phyloP scores from a whole-genome alignment of 495 filamentous ascomycete genomes.

The Penicillium manginii region DNA sequence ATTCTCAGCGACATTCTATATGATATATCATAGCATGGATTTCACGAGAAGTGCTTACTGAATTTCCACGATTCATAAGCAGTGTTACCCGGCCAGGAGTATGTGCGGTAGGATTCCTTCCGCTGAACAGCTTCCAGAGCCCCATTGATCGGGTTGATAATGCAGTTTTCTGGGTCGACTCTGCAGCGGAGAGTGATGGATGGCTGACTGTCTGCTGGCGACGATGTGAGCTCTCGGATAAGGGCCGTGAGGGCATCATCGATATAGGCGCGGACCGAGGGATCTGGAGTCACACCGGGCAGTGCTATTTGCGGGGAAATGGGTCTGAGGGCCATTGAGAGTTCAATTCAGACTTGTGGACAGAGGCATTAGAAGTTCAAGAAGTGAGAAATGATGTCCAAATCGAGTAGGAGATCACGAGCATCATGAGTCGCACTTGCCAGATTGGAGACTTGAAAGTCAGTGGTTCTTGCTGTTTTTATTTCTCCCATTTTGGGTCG shows the following conservation, averaged over 20 bases:
- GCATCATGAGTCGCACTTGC: not conserved
- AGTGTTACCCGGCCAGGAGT: slow-evolving; percentile 62
- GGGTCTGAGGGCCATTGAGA: slow-evolving; percentile 15
- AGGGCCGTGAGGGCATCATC: slow-evolving; percentile 32
- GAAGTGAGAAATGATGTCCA: not conserved
- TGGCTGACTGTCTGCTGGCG: slow-evolving; percentile 30
- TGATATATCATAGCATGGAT: too few relatives aligned
- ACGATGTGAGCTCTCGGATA: slow-evolving; percentile 30
- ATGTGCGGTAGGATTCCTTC: slow-evolving; percentile 28
- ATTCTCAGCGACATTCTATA: not conserved
- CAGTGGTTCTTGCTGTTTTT: not conserved
- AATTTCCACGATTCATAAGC: slow-evolving; percentile 68
- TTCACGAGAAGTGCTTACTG: slow-evolving; percentile 43
- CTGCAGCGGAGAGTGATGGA: slow-evolving; percentile 38
- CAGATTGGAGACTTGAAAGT: not conserved
- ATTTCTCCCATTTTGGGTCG: not conserved
- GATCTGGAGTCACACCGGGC: not conserved
- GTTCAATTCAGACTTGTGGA: slow-evolving; percentile 2
- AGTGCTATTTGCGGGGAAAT: not conserved
- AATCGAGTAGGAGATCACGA: not conserved
- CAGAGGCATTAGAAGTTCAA: too few relatives aligned
- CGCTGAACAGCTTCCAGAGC: slow-evolving; percentile 30
- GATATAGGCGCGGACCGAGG: slow-evolving; percentile 37
- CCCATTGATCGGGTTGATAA: slow-evolving; percentile 33
- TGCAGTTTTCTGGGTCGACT: slow-evolving; percentile 22